Percentiles rank a stretch among this genome's conserved stretches.
Conservation (phyloP, 768 basidiomycete genomes). For the Tylopilus plumbeoviolaceoides region DNA sequence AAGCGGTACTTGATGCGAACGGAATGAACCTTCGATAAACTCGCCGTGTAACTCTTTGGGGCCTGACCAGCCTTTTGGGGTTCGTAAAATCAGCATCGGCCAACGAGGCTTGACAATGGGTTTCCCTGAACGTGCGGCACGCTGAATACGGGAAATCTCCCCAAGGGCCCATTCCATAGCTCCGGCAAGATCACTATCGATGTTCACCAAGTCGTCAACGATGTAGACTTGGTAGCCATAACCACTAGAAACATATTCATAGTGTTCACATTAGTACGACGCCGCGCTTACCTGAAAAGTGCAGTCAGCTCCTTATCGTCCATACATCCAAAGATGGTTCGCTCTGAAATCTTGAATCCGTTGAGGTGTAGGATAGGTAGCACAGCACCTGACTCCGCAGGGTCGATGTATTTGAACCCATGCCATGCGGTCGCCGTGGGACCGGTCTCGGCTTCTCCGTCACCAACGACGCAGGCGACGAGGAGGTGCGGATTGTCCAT, state of each 20-base stretch:
- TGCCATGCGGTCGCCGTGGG: slow-evolving; percentile 83
- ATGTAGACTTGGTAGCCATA: slow-evolving; percentile 90
- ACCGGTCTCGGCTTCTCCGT: slow-evolving; percentile 83
- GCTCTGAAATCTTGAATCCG: slow-evolving; percentile 87
- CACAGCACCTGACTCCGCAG: slow-evolving; percentile 84
- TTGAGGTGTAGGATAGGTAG: slow-evolving; percentile 89
- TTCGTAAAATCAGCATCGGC: slow-evolving; percentile 83
- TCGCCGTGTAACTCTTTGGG: slow-evolving; percentile 66
- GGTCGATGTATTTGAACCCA: slow-evolving; percentile 86
- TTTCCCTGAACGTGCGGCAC: slow-evolving; percentile 68
- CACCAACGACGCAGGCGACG: slow-evolving; percentile 78
- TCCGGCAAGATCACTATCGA: slow-evolving; percentile 77
- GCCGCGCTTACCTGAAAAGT: slow-evolving; percentile 56
- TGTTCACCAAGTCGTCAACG: slow-evolving; percentile 59
- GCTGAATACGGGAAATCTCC: slow-evolving; percentile 75
- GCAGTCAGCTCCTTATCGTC: slow-evolving; percentile 78
- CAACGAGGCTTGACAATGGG: slow-evolving; percentile 87
- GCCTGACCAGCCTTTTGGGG: slow-evolving; percentile 78
- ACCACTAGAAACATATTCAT: slow-evolving; percentile 39
- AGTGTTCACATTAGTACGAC: neutral
- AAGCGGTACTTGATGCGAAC: slow-evolving; percentile 86
- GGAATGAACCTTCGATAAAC: slow-evolving; percentile 77
- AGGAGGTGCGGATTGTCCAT: slow-evolving; percentile 91
- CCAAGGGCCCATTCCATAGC: slow-evolving; percentile 77
- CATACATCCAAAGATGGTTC: slow-evolving; percentile 89